Percentiles rank a stretch among this genome's conserved stretches.
These are phyloP conservation scores for Falciphora oryzae DNA, from an alignment of 2,329 filamentous ascomycete species.

Conservation along the genomic window DNA sequence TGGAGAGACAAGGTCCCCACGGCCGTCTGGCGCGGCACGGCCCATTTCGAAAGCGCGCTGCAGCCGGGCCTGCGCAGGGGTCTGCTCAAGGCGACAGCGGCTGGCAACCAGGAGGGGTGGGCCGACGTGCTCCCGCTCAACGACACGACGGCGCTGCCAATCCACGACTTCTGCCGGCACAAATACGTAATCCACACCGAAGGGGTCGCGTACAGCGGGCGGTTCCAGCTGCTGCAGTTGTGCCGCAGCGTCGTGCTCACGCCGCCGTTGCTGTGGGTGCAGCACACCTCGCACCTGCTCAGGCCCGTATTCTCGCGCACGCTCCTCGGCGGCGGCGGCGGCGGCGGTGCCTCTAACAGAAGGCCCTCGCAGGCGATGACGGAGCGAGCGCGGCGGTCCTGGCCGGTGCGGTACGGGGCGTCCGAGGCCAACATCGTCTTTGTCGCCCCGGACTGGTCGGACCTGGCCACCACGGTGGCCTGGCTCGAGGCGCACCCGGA, in stretches of 20 bases:
- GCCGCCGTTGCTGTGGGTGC: slow-evolving; percentile 41
- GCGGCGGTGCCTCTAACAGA: too few species aligned
- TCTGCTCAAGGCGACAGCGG: not conserved
- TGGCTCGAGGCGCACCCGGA: slow-evolving; percentile 40
- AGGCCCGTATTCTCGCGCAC: slow-evolving; percentile 36
- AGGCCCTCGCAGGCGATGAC: too few species aligned
- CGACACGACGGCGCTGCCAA: slow-evolving; percentile 37
- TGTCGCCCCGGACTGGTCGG: slow-evolving; percentile 44
- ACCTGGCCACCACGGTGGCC: slow-evolving; percentile 37
- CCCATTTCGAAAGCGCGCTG: slow-evolving; percentile 42
- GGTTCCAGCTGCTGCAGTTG: slow-evolving; percentile 45
- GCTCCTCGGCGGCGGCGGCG: slow-evolving; percentile 17
- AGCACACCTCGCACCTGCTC: slow-evolving; percentile 44
- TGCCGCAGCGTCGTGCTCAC: slow-evolving; percentile 42
- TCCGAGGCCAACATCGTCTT: slow-evolving; percentile 44
- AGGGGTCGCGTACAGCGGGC: slow-evolving; percentile 47
- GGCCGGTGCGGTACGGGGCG: slow-evolving; percentile 30
- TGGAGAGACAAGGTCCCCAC: slow-evolving; percentile 32
- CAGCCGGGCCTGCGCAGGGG: slow-evolving; percentile 16
- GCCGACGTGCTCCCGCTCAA: slow-evolving; percentile 41
- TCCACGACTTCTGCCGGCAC: slow-evolving; percentile 46
- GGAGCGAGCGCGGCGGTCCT: slow-evolving; percentile 23
- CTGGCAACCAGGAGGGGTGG: slow-evolving; percentile 25
- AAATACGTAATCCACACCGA: slow-evolving; percentile 48
- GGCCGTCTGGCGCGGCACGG: slow-evolving; percentile 46